Percentiles rank a stretch among this genome's conserved stretches.
Conservation (phyloP, 495 filamentous ascomycete genomes). For the Immersiella caudata region DNA sequence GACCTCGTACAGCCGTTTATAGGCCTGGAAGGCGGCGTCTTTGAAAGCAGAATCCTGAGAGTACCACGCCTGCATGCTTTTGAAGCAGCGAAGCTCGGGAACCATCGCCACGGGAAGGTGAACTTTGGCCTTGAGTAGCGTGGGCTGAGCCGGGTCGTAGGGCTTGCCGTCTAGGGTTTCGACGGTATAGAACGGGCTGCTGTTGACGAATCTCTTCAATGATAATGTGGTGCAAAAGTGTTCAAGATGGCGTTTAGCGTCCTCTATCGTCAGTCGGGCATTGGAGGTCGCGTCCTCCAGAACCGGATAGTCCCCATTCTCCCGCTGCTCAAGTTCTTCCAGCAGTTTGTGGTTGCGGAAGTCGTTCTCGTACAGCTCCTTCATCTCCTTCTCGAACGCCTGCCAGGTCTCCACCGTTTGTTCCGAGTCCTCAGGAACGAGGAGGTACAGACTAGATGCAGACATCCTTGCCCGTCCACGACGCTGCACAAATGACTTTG, state of each 20-base stretch:
- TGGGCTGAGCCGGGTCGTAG: slow-evolving; percentile 8
- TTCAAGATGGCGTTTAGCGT: slow-evolving; percentile 72
- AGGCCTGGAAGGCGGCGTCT: slow-evolving; percentile 86
- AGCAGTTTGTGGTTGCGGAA: slow-evolving; percentile 54
- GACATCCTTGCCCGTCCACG: slow-evolving; percentile 78
- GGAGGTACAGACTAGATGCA: slow-evolving; percentile 70
- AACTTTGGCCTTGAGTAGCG: slow-evolving; percentile 58
- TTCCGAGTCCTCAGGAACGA: slow-evolving; percentile 47
- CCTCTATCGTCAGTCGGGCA: slow-evolving; percentile 72
- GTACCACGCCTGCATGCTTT: slow-evolving; percentile 60
- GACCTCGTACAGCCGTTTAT: slow-evolving; percentile 66
- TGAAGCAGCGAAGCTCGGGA: slow-evolving; percentile 58
- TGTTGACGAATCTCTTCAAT: slow-evolving; percentile 54
- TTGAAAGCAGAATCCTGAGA: slow-evolving; percentile 76
- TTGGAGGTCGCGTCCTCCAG: slow-evolving; percentile 59
- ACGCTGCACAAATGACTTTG: slow-evolving; percentile 88
- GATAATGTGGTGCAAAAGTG: slow-evolving; percentile 78
- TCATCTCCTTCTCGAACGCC: slow-evolving; percentile 72
- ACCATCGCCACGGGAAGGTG: slow-evolving; percentile 73
- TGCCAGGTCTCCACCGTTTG: slow-evolving; percentile 56
- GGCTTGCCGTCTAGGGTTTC: slow-evolving; percentile 23
- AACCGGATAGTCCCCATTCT: slow-evolving; percentile 46
- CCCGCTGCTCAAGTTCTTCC: slow-evolving; percentile 55
- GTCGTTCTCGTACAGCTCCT: slow-evolving; percentile 71
- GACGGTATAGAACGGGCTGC: slow-evolving; percentile 54